Evolutionary conservation across 164 flowering plant species (phyloP).

Genomic region (Aristolochia fimbriata): DNA sequence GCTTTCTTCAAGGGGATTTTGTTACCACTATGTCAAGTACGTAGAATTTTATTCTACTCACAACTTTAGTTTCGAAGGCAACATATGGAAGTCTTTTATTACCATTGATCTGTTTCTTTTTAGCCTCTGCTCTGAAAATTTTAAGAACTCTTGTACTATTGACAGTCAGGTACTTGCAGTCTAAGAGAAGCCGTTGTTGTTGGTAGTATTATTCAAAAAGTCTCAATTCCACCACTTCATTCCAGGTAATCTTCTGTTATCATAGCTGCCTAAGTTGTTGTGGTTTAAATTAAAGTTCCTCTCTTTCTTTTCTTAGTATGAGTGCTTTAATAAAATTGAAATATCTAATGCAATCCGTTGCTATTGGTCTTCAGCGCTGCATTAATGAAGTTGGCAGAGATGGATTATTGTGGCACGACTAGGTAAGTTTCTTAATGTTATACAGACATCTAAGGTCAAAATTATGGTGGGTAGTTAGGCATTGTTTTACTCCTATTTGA

Average conservation of each 20-base stretch:
- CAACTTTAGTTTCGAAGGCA: too few species aligned
- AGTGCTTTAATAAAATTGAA: background rate
- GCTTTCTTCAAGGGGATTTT: slow-evolving; percentile 88
- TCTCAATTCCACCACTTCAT: slow-evolving; percentile 75
- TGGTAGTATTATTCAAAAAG: slow-evolving; percentile 75
- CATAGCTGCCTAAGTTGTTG: background rate
- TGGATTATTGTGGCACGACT: slow-evolving; percentile 93
- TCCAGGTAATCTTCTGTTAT: slow-evolving; percentile 44
- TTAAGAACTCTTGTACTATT: background rate
- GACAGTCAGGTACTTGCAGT: slow-evolving; percentile 88
- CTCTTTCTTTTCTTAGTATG: background rate
- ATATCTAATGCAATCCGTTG: slow-evolving; percentile 7
- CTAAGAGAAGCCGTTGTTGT: slow-evolving; percentile 90
- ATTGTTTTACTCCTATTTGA: too few species aligned
- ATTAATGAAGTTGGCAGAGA: slow-evolving; percentile 76
- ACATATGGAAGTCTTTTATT: background rate
- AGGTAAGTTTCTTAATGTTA: slow-evolving; percentile 34
- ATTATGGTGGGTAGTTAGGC: background rate
- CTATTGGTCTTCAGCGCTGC: slow-evolving; percentile 51
- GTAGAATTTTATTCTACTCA: background rate
- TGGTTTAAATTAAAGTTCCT: background rate
- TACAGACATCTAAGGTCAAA: background rate
- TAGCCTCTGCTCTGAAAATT: background rate
- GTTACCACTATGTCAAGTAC: slow-evolving; percentile 88
- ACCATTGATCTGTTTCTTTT: background rate